Percentiles rank a stretch among this genome's conserved stretches.
phyloP scores from a whole-genome alignment of 2,329 filamentous ascomycete species.

The Hysterium pulicare region DNA sequence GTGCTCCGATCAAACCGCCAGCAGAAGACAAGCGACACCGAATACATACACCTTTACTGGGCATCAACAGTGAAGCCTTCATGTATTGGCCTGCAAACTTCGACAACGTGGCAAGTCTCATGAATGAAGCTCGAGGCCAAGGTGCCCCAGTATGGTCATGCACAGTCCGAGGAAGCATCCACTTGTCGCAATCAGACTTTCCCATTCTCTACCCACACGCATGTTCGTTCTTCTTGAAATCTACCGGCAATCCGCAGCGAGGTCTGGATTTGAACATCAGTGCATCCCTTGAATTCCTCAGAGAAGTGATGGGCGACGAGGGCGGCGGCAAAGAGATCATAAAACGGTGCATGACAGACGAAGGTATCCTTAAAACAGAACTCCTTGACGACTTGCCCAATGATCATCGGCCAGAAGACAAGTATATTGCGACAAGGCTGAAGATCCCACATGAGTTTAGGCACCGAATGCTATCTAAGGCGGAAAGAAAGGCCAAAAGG shows the following conservation, averaged over 20 bases:
- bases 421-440: slow-evolving; percentile 57
- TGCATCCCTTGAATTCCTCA: slow-evolving; percentile 61
- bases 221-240: slow-evolving; percentile 59
- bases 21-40: slow-evolving; percentile 44
- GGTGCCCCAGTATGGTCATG: slow-evolving; percentile 46
- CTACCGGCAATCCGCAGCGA: slow-evolving; percentile 59
- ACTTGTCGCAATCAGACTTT: slow-evolving; percentile 66
- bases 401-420: slow-evolving; percentile 55
- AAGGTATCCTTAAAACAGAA: slow-evolving; percentile 49
- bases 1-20: slow-evolving; percentile 45
- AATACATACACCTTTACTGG: slow-evolving; percentile 56
- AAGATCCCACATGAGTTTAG: slow-evolving; percentile 58
- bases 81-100: slow-evolving; percentile 68
- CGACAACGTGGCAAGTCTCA: slow-evolving; percentile 54
- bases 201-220: slow-evolving; percentile 60
- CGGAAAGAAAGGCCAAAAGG: slow-evolving; percentile 41
- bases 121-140: slow-evolving; percentile 52
- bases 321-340: slow-evolving; percentile 43
- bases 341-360: slow-evolving; percentile 51
- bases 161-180: slow-evolving; percentile 57
- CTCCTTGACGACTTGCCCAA: slow-evolving; percentile 48
- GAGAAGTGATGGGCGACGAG: slow-evolving; percentile 42
- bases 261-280: slow-evolving; percentile 63
- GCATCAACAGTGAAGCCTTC: slow-evolving; percentile 66
- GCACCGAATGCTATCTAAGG: slow-evolving; percentile 46